Base-by-base conservation (phyloP, 331 rosid genomes). In the Cydonia oblonga region DNA sequence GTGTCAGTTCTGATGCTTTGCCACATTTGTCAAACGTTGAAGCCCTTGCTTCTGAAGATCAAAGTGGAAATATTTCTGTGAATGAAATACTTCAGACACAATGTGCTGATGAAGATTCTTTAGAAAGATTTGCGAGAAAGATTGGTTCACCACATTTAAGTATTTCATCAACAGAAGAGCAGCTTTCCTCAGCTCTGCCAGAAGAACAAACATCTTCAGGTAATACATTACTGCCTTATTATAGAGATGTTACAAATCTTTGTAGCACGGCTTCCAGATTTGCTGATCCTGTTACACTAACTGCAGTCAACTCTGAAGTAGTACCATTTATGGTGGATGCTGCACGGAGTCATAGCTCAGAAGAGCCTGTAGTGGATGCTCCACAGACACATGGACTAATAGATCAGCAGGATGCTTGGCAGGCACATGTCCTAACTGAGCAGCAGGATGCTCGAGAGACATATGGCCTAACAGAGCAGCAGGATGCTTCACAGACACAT, bases 231-330 rank as follows among this genome's bases (percentile, higher is more conserved):
- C 66, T 62, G 68, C 81, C 56, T 74, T 44, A 59, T 76, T 69
- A 75, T 60, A 77, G 80, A 56, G 79, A 80, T 82, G 58, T 58
- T 33, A 56, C 23, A 65, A 67, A 73, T 60, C 69, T 28, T 49
- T 51, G 73, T 19, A 30, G 16, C 14, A 56, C 19, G 74, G 65
- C 42, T 49, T 54, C 71, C 42, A 63, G 81, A 71, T 69, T 81
- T 7, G 81, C 68, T 65, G 65, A 79, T 69, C 59, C 49, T 64
- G 57, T 58, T 28, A 28, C 33, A 67, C 82, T 75, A 22, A 68
- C 76, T 77, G 85, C 75, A 75, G 75, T 67, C 44, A 78, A 74
- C 54, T 76, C 81, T 18, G 89, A 82, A 66, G 82, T 75, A 62
- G 75, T 69, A 54, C 72, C 86, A 58, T 72, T 80, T 71, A 60